Base-by-base conservation (phyloP, 176 grass and related monocot genomes). In the Dactylis glomerata region DNA sequence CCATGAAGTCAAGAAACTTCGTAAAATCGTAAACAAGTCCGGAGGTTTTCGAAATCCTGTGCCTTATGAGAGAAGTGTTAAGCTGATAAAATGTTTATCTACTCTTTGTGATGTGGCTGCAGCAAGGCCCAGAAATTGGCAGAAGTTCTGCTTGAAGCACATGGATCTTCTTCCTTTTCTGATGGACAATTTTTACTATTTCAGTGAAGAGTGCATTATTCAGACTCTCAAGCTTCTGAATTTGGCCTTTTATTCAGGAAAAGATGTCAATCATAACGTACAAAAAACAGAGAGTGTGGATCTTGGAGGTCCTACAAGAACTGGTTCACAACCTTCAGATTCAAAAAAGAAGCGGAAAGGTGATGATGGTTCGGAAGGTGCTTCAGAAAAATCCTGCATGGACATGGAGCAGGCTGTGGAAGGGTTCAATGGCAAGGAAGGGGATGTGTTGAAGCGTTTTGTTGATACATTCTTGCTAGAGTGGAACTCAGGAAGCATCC, bases 71-170 rank as follows among this genome's bases (percentile, higher is more conserved):
- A 92, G 91, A 92, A 95, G 89, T 75, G 96, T 98, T 38, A 98
- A 97, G 82, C 95, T 97, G 67, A 92, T 97, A 80, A 97, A 95
- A 89, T 98, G 92, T 84, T 82, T 98, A 46, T 93, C 85, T 87
- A 85, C 89, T 75, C 82, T 95, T 45, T 88, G 84, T 88, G 95
- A 98, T 79, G 95, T 95, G 57, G 92, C 95, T 80, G 84, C 83
- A 75, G 86, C 95, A 84, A 94, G 95, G 71, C 95, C 95, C 27
- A 98, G 87, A 86, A 98, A 98, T 93, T 98, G 95, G 96, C 96
- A 98, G 69, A 98, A 98, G 68, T 98, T 88, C 79, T 98, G 96
- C 83, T 95, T 93, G 83, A 98, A 95, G 86, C 78, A 95, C 84
- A 84, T 73, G 28, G 96, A 95, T 52, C 79, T 95, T 83, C 89